These are phyloP conservation scores for Phytophthora vignae DNA, from an alignment of 352 stramenopile species.

Conservation along the genomic window DNA sequence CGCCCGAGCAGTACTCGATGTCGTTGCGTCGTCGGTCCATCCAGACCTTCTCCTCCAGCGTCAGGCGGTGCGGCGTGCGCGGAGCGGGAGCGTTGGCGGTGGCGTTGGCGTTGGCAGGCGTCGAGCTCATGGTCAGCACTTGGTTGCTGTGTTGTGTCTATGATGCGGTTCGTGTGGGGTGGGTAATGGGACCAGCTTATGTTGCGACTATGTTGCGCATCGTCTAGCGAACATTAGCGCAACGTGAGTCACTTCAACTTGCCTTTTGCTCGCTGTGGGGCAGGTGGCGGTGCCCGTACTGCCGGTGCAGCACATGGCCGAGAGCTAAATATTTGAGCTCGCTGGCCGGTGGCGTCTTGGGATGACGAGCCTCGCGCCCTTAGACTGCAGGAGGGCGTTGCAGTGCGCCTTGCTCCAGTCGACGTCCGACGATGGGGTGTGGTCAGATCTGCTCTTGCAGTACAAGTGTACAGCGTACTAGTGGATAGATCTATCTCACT, in stretches of 20 bases:
- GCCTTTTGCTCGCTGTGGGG: not conserved
- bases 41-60: constrained; percentile 87
- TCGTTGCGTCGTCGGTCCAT: constrained; percentile 76
- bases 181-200: not conserved
- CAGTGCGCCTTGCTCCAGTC: constrained; percentile 9
- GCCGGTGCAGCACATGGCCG: constrained; percentile 12
- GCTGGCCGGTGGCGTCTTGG: constrained; percentile 1
- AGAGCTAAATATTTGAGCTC: constrained; percentile 19
- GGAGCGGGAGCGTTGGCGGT: constrained; percentile 4
- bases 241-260: constrained; percentile 14
- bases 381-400: constrained; percentile 4
- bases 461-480: not conserved
- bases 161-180: constrained; percentile 14
- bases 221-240: not conserved
- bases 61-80: constrained; percentile 50
- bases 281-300: constrained; percentile 2
- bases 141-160: constrained; percentile 9
- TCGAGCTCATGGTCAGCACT: constrained; percentile 26
- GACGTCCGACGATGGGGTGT: constrained; percentile 14
- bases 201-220: constrained; percentile 17
- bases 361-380: constrained; percentile 11
- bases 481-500: not conserved
- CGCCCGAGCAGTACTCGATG: constrained; percentile 68
- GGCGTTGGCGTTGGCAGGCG: not conserved
- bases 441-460: not conserved